Evolutionary conservation across 495 filamentous ascomycete species (phyloP).

Genomic region (Penicillium argentinense): DNA sequence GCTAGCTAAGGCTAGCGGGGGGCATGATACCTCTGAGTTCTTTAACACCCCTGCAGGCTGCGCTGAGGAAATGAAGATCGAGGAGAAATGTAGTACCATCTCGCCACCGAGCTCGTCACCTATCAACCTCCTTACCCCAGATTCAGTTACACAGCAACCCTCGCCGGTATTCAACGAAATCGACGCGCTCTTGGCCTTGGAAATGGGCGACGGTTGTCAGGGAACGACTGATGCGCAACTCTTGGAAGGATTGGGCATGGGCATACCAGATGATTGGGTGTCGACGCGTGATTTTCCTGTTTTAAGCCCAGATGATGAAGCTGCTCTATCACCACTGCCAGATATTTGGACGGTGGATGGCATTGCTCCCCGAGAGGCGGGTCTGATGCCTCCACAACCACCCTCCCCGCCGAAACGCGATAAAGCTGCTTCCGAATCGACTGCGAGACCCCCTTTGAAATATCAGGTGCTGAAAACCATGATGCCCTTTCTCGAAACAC

Average conservation of each 20-base stretch:
- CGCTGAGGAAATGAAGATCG: conserved; percentile 7
- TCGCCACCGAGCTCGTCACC: conserved; percentile 16
- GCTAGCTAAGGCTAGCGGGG: conserved; percentile 8
- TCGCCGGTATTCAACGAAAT: conserved; percentile 32
- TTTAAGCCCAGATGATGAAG: conserved; percentile 24
- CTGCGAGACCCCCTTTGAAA: conserved; percentile 45
- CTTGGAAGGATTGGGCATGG: conserved; percentile 30
- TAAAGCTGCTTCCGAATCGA: conserved; percentile 7
- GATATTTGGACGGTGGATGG: conserved; percentile 39
- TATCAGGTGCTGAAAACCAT: conserved; percentile 89
- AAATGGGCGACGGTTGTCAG: not conserved
- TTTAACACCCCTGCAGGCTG: not conserved
- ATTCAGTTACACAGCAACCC: conserved; percentile 10
- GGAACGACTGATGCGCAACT: conserved; percentile 25
- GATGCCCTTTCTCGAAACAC: conserved; percentile 68
- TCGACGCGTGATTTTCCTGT: conserved; percentile 33
- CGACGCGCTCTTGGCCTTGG: not conserved
- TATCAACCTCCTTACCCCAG: not conserved
- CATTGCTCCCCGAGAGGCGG: conserved; percentile 17
- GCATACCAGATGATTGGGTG: conserved; percentile 41
- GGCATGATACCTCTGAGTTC: not conserved
- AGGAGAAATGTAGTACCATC: conserved; percentile 6
- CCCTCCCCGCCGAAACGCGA: conserved; percentile 5
- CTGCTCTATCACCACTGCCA: conserved; percentile 30
- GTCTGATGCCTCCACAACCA: conserved; percentile 1